Conservation (phyloP, 306 rosid genomes). For the Gastrolobium bilobum region DNA sequence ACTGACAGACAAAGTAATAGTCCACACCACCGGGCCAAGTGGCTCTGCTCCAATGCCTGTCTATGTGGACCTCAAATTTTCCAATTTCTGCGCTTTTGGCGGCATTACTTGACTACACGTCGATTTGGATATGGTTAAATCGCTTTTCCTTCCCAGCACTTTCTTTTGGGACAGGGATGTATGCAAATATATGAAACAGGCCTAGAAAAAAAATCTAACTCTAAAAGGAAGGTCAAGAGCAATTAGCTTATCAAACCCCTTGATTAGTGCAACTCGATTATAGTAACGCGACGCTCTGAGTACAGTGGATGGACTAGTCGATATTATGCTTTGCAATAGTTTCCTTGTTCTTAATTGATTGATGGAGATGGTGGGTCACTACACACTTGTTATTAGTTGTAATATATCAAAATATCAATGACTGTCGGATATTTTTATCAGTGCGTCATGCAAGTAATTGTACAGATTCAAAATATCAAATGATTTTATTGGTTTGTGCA, state of each 20-base stretch:
- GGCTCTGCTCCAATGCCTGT: slow-evolving; percentile 49
- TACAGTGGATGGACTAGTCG: neutral
- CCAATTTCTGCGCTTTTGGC: slow-evolving; percentile 13
- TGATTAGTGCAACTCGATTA: neutral
- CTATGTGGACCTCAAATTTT: slow-evolving; percentile 44
- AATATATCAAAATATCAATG: neutral
- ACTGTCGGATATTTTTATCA: neutral
- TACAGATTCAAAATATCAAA: neutral
- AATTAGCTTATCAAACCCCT: neutral
- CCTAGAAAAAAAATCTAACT: neutral
- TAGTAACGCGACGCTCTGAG: neutral
- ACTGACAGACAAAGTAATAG: slow-evolving; percentile 55
- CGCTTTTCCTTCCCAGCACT: neutral
- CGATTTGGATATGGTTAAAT: slow-evolving; percentile 37
- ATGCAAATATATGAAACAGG: neutral
- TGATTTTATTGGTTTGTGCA: neutral
- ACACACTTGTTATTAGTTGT: neutral
- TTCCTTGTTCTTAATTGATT: neutral
- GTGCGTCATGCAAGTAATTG: neutral
- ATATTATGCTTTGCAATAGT: neutral
- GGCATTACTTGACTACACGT: slow-evolving; percentile 41
- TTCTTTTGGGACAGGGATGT: neutral
- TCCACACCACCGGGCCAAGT: slow-evolving; percentile 46
- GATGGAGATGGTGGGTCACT: slow-evolving; percentile 39
- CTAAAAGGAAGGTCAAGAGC: neutral